These are phyloP conservation scores for Hypoxylon sp. DNA, from an alignment of 2,329 filamentous ascomycete species.

Conservation along the genomic window DNA sequence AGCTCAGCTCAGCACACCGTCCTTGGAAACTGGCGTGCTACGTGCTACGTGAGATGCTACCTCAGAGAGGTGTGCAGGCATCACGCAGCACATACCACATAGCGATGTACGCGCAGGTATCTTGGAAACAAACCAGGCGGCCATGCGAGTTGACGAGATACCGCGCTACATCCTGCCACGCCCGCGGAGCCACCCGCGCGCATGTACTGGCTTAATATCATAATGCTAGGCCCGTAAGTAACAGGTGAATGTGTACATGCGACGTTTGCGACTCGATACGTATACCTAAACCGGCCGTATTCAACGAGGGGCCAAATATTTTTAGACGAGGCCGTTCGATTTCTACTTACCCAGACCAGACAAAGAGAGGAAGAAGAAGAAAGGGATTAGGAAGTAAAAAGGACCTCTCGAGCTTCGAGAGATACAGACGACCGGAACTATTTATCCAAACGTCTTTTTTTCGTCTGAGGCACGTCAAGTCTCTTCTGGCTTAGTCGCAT, in stretches of 20 bases:
- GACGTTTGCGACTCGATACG: constrained; percentile 25
- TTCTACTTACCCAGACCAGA: no score
- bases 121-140: constrained; percentile 15
- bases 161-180: constrained; percentile 24
- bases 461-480: constrained; percentile 23
- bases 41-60: no score
- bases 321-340: neutral
- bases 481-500: constrained; percentile 31
- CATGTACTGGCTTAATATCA: neutral
- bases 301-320: neutral
- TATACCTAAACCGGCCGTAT: constrained; percentile 3
- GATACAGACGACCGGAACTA: neutral
- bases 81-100: constrained; percentile 25
- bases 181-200: constrained; percentile 10
- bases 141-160: constrained; percentile 27
- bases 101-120: constrained; percentile 24
- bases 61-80: constrained; percentile 23
- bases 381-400: neutral
- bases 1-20: constrained; percentile 29
- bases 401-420: constrained; percentile 1
- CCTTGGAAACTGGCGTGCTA: neutral
- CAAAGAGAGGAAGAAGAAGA: no score
- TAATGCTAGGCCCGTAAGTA: constrained; percentile 15
- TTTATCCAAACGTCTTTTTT: constrained; percentile 16
- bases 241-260: constrained; percentile 5